These are phyloP conservation scores for Geosmithia morbida DNA, from an alignment of 2,329 filamentous ascomycete species.

Conservation along the genomic window DNA sequence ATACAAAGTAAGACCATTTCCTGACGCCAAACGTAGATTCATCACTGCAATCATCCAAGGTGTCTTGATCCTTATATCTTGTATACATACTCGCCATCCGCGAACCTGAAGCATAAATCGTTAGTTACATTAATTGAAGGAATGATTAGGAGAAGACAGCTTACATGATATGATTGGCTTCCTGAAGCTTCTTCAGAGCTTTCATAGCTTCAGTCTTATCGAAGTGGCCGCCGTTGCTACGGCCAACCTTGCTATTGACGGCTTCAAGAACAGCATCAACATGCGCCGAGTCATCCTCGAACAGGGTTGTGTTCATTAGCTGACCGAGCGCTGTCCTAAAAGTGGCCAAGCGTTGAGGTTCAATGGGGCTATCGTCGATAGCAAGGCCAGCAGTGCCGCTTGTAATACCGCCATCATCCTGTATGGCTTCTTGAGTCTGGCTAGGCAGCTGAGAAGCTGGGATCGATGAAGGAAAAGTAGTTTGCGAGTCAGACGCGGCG, in stretches of 20 bases:
- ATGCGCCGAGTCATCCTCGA: slow-evolving; percentile 71
- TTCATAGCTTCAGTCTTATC: slow-evolving; percentile 56
- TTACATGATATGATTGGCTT: slow-evolving; percentile 85
- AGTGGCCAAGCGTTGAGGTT: slow-evolving; percentile 45
- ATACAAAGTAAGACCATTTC: not conserved
- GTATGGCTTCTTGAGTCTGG: slow-evolving; percentile 24
- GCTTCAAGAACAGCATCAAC: slow-evolving; percentile 61
- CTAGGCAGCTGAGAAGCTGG: slow-evolving; percentile 55
- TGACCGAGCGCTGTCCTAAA: slow-evolving; percentile 77
- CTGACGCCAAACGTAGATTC: not conserved
- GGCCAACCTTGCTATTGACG: slow-evolving; percentile 58
- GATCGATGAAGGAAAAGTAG: slow-evolving; percentile 66
- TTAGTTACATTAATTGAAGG: slow-evolving; percentile 7
- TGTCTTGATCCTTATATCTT: slow-evolving; percentile 36
- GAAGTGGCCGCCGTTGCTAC: slow-evolving; percentile 44
- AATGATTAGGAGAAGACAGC: slow-evolving; percentile 18
- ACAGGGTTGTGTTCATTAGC: slow-evolving; percentile 69
- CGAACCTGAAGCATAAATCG: slow-evolving; percentile 27
- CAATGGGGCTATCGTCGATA: slow-evolving; percentile 35
- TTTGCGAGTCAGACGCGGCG: slow-evolving; percentile 26
- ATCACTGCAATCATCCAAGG: not conserved
- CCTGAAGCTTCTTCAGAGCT: slow-evolving; percentile 67
- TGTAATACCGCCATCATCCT: slow-evolving; percentile 27
- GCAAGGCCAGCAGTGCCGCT: slow-evolving; percentile 24
- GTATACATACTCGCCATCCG: slow-evolving; percentile 52